phyloP scores from a whole-genome alignment of 2,329 filamentous ascomycete genomes.

The Talaromyces sp. region DNA sequence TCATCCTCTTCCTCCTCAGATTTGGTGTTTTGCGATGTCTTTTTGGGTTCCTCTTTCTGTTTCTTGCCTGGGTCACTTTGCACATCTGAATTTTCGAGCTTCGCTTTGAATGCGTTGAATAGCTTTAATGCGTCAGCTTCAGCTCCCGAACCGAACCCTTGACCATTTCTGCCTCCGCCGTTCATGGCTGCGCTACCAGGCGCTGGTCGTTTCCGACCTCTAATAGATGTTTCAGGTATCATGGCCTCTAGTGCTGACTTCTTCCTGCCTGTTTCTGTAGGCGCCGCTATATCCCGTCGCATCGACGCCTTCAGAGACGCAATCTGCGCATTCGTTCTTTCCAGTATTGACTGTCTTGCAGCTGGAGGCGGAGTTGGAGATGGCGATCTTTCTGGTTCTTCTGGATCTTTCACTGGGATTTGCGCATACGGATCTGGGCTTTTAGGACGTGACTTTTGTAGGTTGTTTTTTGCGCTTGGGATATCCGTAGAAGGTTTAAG shows the following conservation, averaged over 20 bases:
- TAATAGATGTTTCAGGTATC: slow-evolving; percentile 47
- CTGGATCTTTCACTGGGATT: slow-evolving; percentile 44
- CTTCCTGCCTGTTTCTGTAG: slow-evolving; percentile 34
- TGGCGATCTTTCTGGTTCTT: slow-evolving; percentile 39
- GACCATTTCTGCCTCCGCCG: slow-evolving; percentile 33
- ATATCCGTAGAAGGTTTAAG: slow-evolving; percentile 34
- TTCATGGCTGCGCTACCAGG: slow-evolving; percentile 30
- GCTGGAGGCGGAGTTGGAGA: slow-evolving; percentile 26
- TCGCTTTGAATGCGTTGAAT: slow-evolving; percentile 75
- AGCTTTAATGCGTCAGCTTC: slow-evolving; percentile 66
- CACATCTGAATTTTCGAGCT: slow-evolving; percentile 55
- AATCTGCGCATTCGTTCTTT: slow-evolving; percentile 46
- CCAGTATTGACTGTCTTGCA: slow-evolving; percentile 36
- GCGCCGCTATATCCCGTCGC: slow-evolving; percentile 40
- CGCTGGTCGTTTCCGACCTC: slow-evolving; percentile 44
- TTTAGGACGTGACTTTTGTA: slow-evolving; percentile 33
- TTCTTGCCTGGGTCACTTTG: slow-evolving; percentile 23
- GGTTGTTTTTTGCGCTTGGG: slow-evolving; percentile 24
- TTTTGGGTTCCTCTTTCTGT: slow-evolving; percentile 18
- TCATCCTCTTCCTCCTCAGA: slow-evolving; percentile 44
- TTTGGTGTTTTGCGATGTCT: background rate
- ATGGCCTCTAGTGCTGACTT: slow-evolving; percentile 48
- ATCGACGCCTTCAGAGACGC: slow-evolving; percentile 47
- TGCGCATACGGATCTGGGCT: slow-evolving; percentile 43
- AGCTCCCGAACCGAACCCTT: slow-evolving; percentile 33